Base-by-base conservation (phyloP, 2,329 filamentous ascomycete species). In the Didymosphaeria variabile region DNA sequence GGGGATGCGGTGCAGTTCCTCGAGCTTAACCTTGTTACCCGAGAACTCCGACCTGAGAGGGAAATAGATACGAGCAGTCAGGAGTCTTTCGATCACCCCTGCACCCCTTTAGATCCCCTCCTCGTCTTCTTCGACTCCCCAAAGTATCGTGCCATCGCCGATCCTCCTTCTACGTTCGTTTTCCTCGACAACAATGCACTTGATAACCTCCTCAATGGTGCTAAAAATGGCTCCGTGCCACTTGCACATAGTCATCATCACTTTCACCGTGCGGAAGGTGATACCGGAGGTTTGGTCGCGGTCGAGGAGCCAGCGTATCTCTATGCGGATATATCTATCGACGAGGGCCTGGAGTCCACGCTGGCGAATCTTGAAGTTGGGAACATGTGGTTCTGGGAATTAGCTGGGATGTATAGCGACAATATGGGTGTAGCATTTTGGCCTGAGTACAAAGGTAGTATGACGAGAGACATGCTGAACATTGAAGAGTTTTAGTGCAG, bases 331-430 rank as follows among this genome's bases (percentile, higher is more conserved):
- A 36, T 51, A 5, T 3, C 5, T 13, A 51, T 51, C 15, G 9
- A 51, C 7, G 47, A 51, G 4, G 17, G 17, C n/a, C 3, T 51
- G 29, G 9, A 23, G 5, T 51, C 47, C 2, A 36, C 31, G 31
- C 47, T 36, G 47, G 31, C 47, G n/a, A 51, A 51, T 36, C 29
- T 51, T 10, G 8, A 13, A 5, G 19, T 8, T 3, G 47, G 47
- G 8, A 51, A 51, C 17, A 51, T 51, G 47, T 36, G 47, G 47
- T 51, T 34, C 47, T 51, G 47, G 31, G 31, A 51, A 23, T 13
- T 51, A 9, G 47, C 10, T 6, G 46, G 23, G 6, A 15, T 12
- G 3, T 51, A 36, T 17, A 23, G 31, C 9, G n/a, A 36, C 17
- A 10, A 5, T 12, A 32, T 51, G 47, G 29, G 12, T 17, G 29